phyloP scores from a whole-genome alignment of 108 stramenopile genomes.

The Pseudonitzschia pungens region DNA sequence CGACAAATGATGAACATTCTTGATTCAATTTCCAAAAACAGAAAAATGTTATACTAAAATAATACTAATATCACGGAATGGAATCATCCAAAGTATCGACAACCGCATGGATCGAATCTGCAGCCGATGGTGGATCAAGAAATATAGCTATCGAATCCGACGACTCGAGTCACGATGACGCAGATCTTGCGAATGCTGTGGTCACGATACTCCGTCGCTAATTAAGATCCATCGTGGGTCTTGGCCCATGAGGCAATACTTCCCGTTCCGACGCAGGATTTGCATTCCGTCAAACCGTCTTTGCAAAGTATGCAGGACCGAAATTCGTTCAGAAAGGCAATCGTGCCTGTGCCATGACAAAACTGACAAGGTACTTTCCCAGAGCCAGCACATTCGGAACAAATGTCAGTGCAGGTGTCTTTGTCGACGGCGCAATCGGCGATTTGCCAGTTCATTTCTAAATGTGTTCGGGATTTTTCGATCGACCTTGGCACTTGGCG shows the following conservation, averaged over 20 bases:
- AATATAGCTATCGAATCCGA: too few relatives aligned
- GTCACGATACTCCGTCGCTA: neutral
- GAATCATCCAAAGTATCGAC: too few relatives aligned
- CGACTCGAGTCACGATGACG: too few relatives aligned
- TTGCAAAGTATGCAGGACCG: neutral
- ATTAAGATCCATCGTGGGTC: neutral
- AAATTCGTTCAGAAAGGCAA: constrained; percentile 10
- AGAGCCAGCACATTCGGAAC: constrained; percentile 30
- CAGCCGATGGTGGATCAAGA: too few relatives aligned
- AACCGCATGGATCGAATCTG: too few relatives aligned
- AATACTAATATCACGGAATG: too few relatives aligned
- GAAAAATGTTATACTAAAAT: too few relatives aligned
- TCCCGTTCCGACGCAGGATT: neutral
- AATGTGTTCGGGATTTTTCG: neutral
- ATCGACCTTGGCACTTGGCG: neutral
- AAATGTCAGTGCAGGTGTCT: constrained; percentile 25
- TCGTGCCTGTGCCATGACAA: constrained; percentile 28
- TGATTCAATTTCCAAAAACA: too few relatives aligned
- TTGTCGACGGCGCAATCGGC: constrained; percentile 21
- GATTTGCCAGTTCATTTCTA: constrained; percentile 42
- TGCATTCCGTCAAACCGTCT: neutral
- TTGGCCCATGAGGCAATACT: neutral
- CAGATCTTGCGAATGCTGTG: too few relatives aligned
- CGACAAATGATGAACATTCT: too few relatives aligned
- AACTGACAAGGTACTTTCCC: constrained; percentile 28